These are phyloP conservation scores for Aspergillus heteromorphus DNA, from an alignment of 495 filamentous ascomycete genomes.

Conservation along the genomic window DNA sequence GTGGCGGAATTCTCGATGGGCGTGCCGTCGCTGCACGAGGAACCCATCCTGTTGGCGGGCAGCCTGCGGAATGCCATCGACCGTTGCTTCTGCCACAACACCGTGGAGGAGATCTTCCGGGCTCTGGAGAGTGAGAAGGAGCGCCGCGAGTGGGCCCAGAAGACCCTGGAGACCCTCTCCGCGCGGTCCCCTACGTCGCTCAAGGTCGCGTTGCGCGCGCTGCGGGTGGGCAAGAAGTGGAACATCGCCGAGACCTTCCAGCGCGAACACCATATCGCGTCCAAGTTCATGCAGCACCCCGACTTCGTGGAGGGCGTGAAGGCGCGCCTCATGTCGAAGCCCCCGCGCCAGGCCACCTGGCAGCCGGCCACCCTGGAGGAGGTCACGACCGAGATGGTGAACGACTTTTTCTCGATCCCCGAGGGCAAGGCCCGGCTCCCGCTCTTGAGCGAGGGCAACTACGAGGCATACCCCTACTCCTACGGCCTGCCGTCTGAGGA, in stretches of 20 bases:
- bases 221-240: constrained; percentile 72
- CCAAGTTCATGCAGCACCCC: constrained; percentile 75
- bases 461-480: constrained; percentile 62
- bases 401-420: constrained; percentile 53
- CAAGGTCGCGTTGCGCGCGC: constrained; percentile 72
- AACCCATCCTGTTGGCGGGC: constrained; percentile 59
- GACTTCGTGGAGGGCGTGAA: constrained; percentile 88
- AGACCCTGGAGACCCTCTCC: constrained; percentile 65
- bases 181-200: constrained; percentile 77
- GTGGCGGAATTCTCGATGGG: constrained; percentile 88
- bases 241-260: constrained; percentile 74
- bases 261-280: constrained; percentile 73
- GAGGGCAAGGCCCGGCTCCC: constrained; percentile 40
- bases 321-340: constrained; percentile 65
- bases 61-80: constrained; percentile 72
- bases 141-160: constrained; percentile 63
- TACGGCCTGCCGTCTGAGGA: constrained; percentile 70
- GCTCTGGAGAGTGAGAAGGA: constrained; percentile 57
- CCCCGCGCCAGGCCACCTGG: constrained; percentile 58
- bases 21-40: constrained; percentile 57
- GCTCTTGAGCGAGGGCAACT: constrained; percentile 51
- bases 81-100: constrained; percentile 66
- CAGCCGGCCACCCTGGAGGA: constrained; percentile 62
- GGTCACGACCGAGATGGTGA: constrained; percentile 47
- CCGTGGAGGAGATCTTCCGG: constrained; percentile 61